Percentiles rank a stretch among this genome's conserved stretches.
Conservation (phyloP, 495 filamentous ascomycete species). For the Hypomontagnella monticulosa region DNA sequence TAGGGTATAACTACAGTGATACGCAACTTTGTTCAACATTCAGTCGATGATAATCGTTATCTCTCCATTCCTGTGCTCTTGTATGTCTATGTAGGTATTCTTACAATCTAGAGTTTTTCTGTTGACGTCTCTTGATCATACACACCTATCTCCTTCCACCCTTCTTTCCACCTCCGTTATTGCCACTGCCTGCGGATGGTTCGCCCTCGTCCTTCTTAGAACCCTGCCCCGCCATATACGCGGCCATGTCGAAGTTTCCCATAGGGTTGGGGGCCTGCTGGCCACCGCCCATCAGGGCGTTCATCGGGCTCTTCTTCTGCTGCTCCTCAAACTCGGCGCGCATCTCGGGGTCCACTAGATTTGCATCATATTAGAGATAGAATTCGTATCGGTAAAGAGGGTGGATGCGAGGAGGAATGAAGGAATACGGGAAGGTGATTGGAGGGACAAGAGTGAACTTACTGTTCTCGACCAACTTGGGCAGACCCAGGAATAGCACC, state of each 20-base stretch:
- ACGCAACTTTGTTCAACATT: too few relatives aligned
- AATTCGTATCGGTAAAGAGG: neutral
- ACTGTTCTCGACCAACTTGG: slow-evolving; percentile 96
- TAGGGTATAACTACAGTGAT: too few relatives aligned
- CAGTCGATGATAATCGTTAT: too few relatives aligned
- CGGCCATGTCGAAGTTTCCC: slow-evolving; percentile 85
- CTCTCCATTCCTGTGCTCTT: too few relatives aligned
- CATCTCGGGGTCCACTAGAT: slow-evolving; percentile 91
- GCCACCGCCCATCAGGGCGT: slow-evolving; percentile 57
- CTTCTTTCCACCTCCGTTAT: slow-evolving; percentile 42
- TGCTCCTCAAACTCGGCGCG: slow-evolving; percentile 90
- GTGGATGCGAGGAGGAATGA: slow-evolving; percentile 1
- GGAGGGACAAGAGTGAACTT: slow-evolving; percentile 51
- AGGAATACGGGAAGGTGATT: too few relatives aligned
- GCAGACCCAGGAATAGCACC: slow-evolving; percentile 85
- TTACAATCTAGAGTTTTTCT: too few relatives aligned
- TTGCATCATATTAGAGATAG: neutral
- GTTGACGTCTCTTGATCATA: too few relatives aligned
- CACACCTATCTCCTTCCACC: slow-evolving; percentile 44
- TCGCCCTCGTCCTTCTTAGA: slow-evolving; percentile 45
- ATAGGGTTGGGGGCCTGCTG: slow-evolving; percentile 57
- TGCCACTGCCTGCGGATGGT: slow-evolving; percentile 39
- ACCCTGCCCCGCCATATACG: slow-evolving; percentile 73
- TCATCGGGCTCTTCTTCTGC: slow-evolving; percentile 77
- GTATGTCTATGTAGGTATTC: too few relatives aligned